Evolutionary conservation across 2,329 filamentous ascomycete species (phyloP).

Genomic region (Penicillium capsulatum): DNA sequence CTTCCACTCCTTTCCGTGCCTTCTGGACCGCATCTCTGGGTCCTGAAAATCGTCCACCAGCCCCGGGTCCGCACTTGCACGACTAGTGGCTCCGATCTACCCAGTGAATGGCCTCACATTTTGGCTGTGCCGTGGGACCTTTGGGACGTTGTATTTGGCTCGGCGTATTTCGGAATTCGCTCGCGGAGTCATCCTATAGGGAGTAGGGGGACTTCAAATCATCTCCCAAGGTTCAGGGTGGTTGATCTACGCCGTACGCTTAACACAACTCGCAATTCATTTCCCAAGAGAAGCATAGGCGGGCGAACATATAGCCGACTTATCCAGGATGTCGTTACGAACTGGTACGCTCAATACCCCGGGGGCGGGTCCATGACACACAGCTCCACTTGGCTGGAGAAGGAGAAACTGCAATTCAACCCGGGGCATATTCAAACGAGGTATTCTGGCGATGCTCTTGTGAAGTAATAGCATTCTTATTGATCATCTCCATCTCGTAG

Average conservation of each 20-base stretch:
- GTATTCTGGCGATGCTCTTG: no score
- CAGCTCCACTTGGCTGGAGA: not conserved
- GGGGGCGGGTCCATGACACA: not conserved
- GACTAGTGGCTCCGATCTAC: conserved; percentile 13
- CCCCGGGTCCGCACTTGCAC: conserved; percentile 7
- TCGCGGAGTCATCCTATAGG: not conserved
- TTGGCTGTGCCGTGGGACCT: not conserved
- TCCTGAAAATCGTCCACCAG: conserved; percentile 3
- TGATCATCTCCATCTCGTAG: no score
- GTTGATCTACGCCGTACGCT: no score
- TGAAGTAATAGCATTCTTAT: no score
- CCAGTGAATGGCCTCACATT: not conserved
- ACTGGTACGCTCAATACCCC: not conserved
- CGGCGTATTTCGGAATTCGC: conserved; percentile 14
- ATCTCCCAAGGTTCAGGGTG: no score
- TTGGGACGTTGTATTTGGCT: not conserved
- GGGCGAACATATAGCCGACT: no score
- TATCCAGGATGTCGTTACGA: not conserved
- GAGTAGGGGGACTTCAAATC: no score
- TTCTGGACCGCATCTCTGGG: not conserved
- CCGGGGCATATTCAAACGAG: no score
- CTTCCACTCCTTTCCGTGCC: not conserved
- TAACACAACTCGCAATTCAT: no score
- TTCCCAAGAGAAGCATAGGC: no score
- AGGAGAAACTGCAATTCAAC: no score